A percentile compares a stretch with the other conserved stretches of the same genome.
Evolutionary conservation across 768 basidiomycete genomes (phyloP).

Genomic region (Rhodotorula toruloides): DNA sequence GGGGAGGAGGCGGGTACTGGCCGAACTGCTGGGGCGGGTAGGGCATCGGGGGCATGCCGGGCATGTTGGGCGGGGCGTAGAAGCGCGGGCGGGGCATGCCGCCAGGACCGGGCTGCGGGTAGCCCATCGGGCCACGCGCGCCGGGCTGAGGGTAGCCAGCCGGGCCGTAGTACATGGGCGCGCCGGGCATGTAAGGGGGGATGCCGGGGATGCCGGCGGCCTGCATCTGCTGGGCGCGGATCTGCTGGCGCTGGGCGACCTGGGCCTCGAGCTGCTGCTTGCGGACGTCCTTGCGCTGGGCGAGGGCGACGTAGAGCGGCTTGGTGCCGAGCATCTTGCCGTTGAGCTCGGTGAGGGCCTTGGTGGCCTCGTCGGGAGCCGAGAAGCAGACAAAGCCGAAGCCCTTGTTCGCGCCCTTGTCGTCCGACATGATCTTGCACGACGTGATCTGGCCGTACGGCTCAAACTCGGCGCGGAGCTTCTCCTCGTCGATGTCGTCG

Average conservation of each 20-base stretch:
- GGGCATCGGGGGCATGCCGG: conserved; percentile 60
- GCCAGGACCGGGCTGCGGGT: conserved; percentile 63
- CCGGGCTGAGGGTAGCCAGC: conserved; percentile 76
- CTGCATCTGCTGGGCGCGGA: conserved; percentile 90
- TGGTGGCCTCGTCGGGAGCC: conserved; percentile 95
- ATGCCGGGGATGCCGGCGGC: conserved; percentile 72
- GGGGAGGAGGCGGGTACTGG: conserved; percentile 41
- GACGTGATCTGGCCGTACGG: conserved; percentile 95
- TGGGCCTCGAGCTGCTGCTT: conserved; percentile 98
- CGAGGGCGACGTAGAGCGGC: conserved; percentile 96
- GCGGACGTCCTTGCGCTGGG: conserved; percentile 95
- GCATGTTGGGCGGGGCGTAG: conserved; percentile 63
- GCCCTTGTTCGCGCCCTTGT: conserved; percentile 84
- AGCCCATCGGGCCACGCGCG: conserved; percentile 66
- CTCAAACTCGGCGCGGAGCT: conserved; percentile 92
- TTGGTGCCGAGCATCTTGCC: conserved; percentile 95
- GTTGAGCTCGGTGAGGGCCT: conserved; percentile 99
- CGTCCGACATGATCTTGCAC: conserved; percentile 99
- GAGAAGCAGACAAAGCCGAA: conserved; percentile 99
- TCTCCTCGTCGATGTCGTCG: conserved; percentile 95
- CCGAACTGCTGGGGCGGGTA: conserved; percentile 66
- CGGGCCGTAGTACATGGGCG: conserved; percentile 75
- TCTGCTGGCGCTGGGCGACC: conserved; percentile 89
- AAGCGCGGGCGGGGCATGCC: conserved; percentile 85
- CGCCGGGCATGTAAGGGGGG: conserved; percentile 60